phyloP scores from a whole-genome alignment of 1,139 yeast species.

The Taphrina sp. region DNA sequence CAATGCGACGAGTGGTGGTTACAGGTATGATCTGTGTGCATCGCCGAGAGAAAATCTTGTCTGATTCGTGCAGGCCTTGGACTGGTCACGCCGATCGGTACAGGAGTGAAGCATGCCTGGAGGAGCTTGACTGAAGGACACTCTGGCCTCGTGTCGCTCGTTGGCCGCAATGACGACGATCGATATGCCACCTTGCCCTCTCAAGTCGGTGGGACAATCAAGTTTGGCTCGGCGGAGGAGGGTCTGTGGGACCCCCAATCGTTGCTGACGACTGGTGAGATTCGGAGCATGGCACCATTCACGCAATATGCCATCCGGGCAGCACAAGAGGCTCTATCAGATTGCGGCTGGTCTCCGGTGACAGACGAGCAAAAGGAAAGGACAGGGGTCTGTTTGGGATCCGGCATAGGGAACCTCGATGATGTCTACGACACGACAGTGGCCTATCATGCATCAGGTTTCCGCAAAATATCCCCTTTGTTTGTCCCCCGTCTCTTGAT shows the following conservation, averaged over 20 bases:
- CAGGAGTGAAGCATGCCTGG: conserved; percentile 52
- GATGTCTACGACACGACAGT: conserved; percentile 66
- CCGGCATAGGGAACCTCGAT: conserved; percentile 87
- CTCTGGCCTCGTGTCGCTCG: conserved; percentile 44
- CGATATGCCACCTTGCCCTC: conserved; percentile 63
- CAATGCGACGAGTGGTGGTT: conserved; percentile 65
- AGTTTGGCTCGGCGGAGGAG: conserved; percentile 51
- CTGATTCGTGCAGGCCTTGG: conserved; percentile 51
- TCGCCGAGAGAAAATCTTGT: not conserved
- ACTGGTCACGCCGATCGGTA: conserved; percentile 79
- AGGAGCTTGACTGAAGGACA: conserved; percentile 42
- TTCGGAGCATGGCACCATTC: conserved; percentile 19
- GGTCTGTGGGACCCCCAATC: conserved; percentile 53
- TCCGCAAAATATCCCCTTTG: conserved; percentile 74
- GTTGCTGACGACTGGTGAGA: conserved; percentile 34
- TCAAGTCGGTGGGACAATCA: conserved; percentile 72
- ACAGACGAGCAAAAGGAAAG: conserved; percentile 44
- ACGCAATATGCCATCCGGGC: conserved; percentile 20
- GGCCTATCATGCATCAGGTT: conserved; percentile 55
- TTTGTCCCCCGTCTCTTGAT: conserved; percentile 79
- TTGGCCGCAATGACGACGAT: conserved; percentile 50
- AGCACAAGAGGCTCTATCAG: conserved; percentile 53
- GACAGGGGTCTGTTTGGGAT: conserved; percentile 80
- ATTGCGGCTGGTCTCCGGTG: conserved; percentile 59
- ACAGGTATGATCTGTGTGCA: conserved; percentile 57